Percentiles rank a stretch among this genome's conserved stretches.
Conservation (phyloP, 371 early-diverging fungal species). For the Mucor ambiguus region DNA sequence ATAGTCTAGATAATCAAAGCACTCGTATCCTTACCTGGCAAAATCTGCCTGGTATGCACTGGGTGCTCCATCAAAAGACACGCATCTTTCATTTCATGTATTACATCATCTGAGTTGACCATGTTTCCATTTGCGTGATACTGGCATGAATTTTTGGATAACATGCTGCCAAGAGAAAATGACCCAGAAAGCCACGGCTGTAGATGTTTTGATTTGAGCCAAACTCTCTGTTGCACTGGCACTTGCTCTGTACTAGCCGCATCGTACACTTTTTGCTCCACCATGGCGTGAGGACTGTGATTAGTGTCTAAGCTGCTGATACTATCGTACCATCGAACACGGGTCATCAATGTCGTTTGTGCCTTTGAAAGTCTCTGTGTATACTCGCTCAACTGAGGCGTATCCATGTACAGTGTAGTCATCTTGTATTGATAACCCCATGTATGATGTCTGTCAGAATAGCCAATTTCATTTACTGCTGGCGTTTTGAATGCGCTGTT, state of each 20-base stretch:
- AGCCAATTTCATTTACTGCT: slow-evolving; percentile 14
- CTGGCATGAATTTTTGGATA: slow-evolving; percentile 11
- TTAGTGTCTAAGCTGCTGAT: neutral
- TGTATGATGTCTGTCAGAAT: neutral
- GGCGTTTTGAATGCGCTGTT: neutral
- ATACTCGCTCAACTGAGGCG: slow-evolving; percentile 14
- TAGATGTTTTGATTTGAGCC: slow-evolving; percentile 20
- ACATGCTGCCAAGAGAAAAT: slow-evolving; percentile 1
- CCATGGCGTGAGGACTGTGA: neutral
- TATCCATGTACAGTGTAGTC: slow-evolving; percentile 20
- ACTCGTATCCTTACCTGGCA: slow-evolving; percentile 25
- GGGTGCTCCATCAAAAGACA: slow-evolving; percentile 7
- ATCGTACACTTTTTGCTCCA: slow-evolving; percentile 19
- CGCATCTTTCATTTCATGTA: slow-evolving; percentile 1
- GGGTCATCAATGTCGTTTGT: slow-evolving; percentile 2
- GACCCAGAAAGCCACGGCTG: slow-evolving; percentile 8
- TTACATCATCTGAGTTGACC: neutral
- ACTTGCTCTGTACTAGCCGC: neutral
- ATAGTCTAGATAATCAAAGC: no score
- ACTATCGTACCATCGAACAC: slow-evolving; percentile 7
- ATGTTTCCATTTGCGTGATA: slow-evolving; percentile 4
- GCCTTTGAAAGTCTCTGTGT: slow-evolving; percentile 4
- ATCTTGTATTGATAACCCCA: neutral
- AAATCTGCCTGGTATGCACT: neutral
- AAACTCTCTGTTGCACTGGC: slow-evolving; percentile 14